Conservation (phyloP, 2,329 filamentous ascomycete genomes). For the Lecanoromycetidae sp. region DNA sequence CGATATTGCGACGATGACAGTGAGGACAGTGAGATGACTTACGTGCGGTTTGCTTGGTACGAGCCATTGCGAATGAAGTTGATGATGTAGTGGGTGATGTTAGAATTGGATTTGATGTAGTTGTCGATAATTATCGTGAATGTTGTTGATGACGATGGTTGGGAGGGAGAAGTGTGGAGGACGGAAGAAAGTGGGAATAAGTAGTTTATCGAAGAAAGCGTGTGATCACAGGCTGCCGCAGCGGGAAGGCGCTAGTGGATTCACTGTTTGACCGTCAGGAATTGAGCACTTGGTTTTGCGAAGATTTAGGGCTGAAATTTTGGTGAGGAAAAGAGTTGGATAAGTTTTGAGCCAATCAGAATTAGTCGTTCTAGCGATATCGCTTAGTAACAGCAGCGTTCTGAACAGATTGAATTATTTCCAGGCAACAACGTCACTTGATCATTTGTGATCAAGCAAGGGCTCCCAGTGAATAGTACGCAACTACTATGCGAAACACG, state of each 20-base stretch:
- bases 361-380: background rate
- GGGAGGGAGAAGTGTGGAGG: slow-evolving; percentile 12
- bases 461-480: background rate
- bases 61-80: slow-evolving; percentile 32
- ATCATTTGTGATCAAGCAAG: background rate
- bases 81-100: slow-evolving; percentile 24
- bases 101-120: slow-evolving; percentile 19
- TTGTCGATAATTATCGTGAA: slow-evolving; percentile 13
- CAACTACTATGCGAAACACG: background rate
- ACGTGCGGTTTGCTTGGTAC: slow-evolving; percentile 43
- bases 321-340: background rate
- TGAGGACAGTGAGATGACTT: slow-evolving; percentile 25
- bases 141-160: slow-evolving; percentile 16
- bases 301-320: slow-evolving; percentile 12
- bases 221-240: slow-evolving; percentile 18
- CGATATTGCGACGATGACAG: slow-evolving; percentile 20
- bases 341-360: slow-evolving; percentile 12
- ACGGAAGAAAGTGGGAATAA: slow-evolving; percentile 19
- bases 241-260: slow-evolving; percentile 13
- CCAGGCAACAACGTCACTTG: background rate
- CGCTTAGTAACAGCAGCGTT: background rate
- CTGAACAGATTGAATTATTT: background rate
- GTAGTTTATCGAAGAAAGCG: slow-evolving; percentile 20
- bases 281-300: slow-evolving; percentile 12
- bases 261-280: slow-evolving; percentile 14